Conservation (phyloP, 2,329 filamentous ascomycete species). For the Fusarium sp. region DNA sequence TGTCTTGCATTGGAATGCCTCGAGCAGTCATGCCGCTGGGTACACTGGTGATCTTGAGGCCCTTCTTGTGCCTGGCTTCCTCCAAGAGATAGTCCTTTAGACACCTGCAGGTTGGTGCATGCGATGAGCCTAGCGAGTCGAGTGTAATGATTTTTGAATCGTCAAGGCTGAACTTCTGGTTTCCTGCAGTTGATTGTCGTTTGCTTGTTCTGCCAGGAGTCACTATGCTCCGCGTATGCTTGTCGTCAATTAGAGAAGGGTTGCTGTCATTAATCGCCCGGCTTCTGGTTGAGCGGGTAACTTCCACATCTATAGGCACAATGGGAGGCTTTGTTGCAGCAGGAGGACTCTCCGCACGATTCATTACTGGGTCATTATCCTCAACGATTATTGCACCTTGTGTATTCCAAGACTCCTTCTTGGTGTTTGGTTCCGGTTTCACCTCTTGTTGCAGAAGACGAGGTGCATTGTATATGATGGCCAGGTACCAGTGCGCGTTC, state of each 20-base stretch:
- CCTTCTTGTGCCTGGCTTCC: constrained; percentile 73
- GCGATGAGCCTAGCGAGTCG: constrained; percentile 78
- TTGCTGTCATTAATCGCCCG: constrained; percentile 1
- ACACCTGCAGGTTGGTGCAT: constrained; percentile 69
- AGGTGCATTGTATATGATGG: constrained; percentile 89
- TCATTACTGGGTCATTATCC: constrained; percentile 8
- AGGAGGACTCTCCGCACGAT: constrained; percentile 15
- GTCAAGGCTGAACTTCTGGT: constrained; percentile 50
- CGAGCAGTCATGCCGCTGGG: constrained; percentile 71
- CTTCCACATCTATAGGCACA: constrained; percentile 37
- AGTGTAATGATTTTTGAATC: constrained; percentile 82
- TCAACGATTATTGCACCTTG: constrained; percentile 25
- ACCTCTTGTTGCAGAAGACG: constrained; percentile 57
- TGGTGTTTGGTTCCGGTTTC: background rate
- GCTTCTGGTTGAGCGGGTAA: constrained; percentile 2
- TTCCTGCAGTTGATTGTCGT: constrained; percentile 22
- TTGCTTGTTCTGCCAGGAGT: constrained; percentile 11
- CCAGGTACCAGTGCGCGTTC: constrained; percentile 88
- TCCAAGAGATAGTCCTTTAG: constrained; percentile 79
- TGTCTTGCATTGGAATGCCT: constrained; percentile 79
- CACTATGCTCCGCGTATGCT: background rate
- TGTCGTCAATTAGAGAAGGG: background rate
- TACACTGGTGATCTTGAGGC: constrained; percentile 49
- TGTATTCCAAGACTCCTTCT: constrained; percentile 4
- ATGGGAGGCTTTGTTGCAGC: constrained; percentile 35